Percentiles rank a stretch among this genome's conserved stretches.
Conservation (phyloP, 2,329 filamentous ascomycete genomes). For the Nothophoma quercina region DNA sequence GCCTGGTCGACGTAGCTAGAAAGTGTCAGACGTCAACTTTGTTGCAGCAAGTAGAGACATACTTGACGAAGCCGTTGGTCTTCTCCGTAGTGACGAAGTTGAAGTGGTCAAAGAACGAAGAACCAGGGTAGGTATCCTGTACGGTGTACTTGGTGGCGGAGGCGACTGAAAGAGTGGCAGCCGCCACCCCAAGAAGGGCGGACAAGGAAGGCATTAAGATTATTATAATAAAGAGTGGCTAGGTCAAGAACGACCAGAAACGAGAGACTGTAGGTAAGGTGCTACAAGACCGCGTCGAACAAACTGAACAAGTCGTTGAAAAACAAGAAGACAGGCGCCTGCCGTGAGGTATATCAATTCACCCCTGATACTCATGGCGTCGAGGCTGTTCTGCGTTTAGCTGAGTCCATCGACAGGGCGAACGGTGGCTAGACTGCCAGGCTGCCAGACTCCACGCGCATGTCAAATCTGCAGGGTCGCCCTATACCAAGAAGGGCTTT, state of each 20-base stretch:
- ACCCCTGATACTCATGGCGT: slow-evolving; percentile 8
- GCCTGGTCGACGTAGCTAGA: slow-evolving; percentile 9
- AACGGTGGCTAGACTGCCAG: slow-evolving; percentile 6
- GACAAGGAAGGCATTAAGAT: slow-evolving; percentile 38
- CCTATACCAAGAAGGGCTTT: slow-evolving; percentile 1
- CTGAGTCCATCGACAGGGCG: neutral
- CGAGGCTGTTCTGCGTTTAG: slow-evolving; percentile 14
- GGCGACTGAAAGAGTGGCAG: slow-evolving; percentile 32
- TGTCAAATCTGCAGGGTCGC: slow-evolving; percentile 1
- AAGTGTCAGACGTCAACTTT: slow-evolving; percentile 3
- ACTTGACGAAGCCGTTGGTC: slow-evolving; percentile 40
- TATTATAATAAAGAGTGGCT: slow-evolving; percentile 35
- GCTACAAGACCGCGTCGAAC: slow-evolving; percentile 33
- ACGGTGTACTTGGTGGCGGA: slow-evolving; percentile 30
- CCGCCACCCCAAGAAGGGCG: slow-evolving; percentile 33
- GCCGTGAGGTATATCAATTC: slow-evolving; percentile 18
- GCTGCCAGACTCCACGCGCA: slow-evolving; percentile 1
- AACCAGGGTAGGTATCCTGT: slow-evolving; percentile 25
- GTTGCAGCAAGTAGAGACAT: slow-evolving; percentile 9
- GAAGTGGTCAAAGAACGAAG: slow-evolving; percentile 38
- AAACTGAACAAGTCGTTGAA: slow-evolving; percentile 32
- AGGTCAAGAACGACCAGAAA: slow-evolving; percentile 24
- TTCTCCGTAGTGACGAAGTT: slow-evolving; percentile 35
- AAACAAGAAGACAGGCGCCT: slow-evolving; percentile 6
- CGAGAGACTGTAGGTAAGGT: slow-evolving; percentile 33